Conservation (phyloP, 352 stramenopile species). For the Peronospora belbahrii region DNA sequence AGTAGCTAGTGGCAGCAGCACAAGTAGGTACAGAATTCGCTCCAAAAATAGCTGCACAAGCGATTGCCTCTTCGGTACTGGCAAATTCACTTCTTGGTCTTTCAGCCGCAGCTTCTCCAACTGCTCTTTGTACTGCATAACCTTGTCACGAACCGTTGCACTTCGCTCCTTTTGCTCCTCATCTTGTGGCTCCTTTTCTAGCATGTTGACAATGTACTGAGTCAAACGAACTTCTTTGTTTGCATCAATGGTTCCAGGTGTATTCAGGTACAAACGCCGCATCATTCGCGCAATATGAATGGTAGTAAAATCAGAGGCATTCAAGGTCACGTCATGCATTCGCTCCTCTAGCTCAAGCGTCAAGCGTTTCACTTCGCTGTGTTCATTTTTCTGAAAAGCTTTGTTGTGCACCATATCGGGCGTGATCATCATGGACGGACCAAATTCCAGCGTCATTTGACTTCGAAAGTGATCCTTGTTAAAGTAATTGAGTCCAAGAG, state of each 20-base stretch:
- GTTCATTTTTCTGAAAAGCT: slow-evolving; percentile 30
- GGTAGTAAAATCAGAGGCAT: slow-evolving; percentile 57
- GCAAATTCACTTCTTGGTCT: slow-evolving; percentile 56
- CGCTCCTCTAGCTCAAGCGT: slow-evolving; percentile 37
- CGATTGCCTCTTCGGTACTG: slow-evolving; percentile 40
- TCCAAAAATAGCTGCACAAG: slow-evolving; percentile 58
- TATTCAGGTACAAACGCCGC: slow-evolving; percentile 62
- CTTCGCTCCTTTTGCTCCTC: slow-evolving; percentile 34
- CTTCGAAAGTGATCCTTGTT: slow-evolving; percentile 78
- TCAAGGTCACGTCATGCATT: slow-evolving; percentile 40
- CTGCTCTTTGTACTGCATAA: slow-evolving; percentile 50
- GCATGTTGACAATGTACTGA: slow-evolving; percentile 69
- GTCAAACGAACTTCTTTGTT: slow-evolving; percentile 70
- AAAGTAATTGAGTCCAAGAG: slow-evolving; percentile 73
- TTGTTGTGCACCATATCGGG: slow-evolving; percentile 40
- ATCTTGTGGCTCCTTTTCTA: slow-evolving; percentile 38
- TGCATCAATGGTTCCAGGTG: slow-evolving; percentile 43
- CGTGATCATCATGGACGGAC: slow-evolving; percentile 43
- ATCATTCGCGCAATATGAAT: slow-evolving; percentile 55
- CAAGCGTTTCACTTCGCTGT: slow-evolving; percentile 42
- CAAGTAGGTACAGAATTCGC: slow-evolving; percentile 53
- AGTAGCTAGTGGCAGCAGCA: slow-evolving; percentile 59
- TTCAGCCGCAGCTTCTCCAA: slow-evolving; percentile 54
- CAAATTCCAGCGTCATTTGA: slow-evolving; percentile 67
- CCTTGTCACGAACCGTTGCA: slow-evolving; percentile 36